These are phyloP conservation scores for Panaeolus cyanescens DNA, from an alignment of 768 basidiomycete genomes.

Conservation along the genomic window DNA sequence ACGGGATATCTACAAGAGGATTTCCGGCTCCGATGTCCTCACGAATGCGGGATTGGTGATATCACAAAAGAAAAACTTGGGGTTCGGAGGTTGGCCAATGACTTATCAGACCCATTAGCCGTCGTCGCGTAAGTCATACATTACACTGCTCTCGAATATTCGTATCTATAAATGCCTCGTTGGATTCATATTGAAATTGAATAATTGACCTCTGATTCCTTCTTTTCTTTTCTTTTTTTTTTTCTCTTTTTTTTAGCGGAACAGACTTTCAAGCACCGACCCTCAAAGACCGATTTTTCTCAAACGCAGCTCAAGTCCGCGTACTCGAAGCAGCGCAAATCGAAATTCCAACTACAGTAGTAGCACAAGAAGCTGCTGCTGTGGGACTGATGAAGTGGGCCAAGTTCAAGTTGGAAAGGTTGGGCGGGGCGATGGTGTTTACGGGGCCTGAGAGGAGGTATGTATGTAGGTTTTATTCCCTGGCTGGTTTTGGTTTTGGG, in stretches of 20 bases:
- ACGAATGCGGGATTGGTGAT: constrained; percentile 30
- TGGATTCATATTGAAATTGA: neutral
- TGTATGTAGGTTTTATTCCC: neutral
- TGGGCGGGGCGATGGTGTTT: neutral
- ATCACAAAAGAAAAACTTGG: constrained; percentile 33
- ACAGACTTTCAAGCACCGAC: neutral
- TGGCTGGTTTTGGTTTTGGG: too few relatives aligned
- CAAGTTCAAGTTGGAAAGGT: neutral
- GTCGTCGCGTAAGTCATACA: neutral
- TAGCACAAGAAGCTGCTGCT: neutral
- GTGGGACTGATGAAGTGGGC: neutral
- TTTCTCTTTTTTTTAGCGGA: too few relatives aligned
- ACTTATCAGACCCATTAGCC: constrained; percentile 8
- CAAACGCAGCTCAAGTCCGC: neutral
- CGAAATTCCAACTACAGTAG: neutral
- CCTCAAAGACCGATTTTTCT: neutral
- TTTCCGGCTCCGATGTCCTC: constrained; percentile 37
- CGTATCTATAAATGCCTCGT: too few relatives aligned
- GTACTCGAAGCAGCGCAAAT: neutral
- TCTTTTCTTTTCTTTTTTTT: too few relatives aligned
- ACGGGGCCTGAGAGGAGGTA: neutral
- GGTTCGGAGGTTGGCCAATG: constrained; percentile 17
- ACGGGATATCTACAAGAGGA: constrained; percentile 50
- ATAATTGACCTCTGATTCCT: too few relatives aligned
- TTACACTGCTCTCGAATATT: too few relatives aligned